Conservation (phyloP, 2,329 filamentous ascomycete species). For the Paecilomyces niveus region DNA sequence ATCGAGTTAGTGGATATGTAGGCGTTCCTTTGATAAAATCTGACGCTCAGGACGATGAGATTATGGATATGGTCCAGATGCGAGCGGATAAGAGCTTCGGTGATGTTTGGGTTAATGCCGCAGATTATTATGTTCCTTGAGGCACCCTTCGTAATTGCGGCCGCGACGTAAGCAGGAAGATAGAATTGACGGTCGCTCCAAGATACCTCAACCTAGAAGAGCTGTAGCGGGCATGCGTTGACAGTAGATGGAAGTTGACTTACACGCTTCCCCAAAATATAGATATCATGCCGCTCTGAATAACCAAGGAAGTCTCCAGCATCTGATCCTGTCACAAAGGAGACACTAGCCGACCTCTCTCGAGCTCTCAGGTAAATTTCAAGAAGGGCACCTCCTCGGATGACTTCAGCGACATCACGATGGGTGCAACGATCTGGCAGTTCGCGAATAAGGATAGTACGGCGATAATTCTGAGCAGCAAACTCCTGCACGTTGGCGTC, state of each 20-base stretch:
- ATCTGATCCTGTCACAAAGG: constrained; percentile 59
- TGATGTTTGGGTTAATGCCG: constrained; percentile 51
- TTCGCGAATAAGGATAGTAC: constrained; percentile 51
- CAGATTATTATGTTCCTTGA: constrained; percentile 68
- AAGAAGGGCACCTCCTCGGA: constrained; percentile 65
- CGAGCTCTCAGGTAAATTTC: constrained; percentile 57
- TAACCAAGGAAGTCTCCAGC: constrained; percentile 61
- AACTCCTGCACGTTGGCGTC: constrained; percentile 12
- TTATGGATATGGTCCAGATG: constrained; percentile 81
- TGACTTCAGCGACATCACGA: constrained; percentile 55
- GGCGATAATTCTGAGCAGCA: constrained; percentile 12
- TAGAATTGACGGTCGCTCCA: constrained; percentile 68
- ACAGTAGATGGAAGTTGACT: constrained; percentile 18
- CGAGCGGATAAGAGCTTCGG: constrained; percentile 57
- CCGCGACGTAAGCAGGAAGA: constrained; percentile 55
- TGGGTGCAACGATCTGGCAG: constrained; percentile 58
- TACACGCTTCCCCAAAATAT: constrained; percentile 62
- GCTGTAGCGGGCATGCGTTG: neutral
- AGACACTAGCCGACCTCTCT: constrained; percentile 58
- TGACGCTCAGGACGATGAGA: constrained; percentile 61
- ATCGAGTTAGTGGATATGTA: constrained; percentile 72
- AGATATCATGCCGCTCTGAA: constrained; percentile 58
- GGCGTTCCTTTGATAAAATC: constrained; percentile 52
- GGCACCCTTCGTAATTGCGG: constrained; percentile 59
- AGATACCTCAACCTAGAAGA: constrained; percentile 53